Conservation (phyloP, 176 grass and related monocot genomes). For the Oryza meridionalis region DNA sequence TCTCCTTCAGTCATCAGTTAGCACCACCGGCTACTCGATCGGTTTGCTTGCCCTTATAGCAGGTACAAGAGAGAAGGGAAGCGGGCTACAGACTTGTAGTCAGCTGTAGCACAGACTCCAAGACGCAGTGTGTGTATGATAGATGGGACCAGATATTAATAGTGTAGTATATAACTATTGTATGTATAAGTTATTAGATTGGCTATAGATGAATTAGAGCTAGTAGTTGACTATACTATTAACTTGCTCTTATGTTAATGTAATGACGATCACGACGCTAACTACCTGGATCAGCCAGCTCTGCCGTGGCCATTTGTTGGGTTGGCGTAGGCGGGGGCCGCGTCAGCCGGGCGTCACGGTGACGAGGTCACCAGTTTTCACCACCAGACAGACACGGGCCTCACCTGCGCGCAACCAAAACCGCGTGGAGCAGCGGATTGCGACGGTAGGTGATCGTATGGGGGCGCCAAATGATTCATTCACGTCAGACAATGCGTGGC, state of each 20-base stretch:
- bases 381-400: no score
- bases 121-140: no score
- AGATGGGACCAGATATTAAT: no score
- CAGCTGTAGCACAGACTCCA: no score
- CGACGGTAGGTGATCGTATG: not conserved
- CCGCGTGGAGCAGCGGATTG: not conserved
- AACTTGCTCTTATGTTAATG: not conserved
- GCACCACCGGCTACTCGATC: not conserved
- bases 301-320: not conserved
- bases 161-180: no score
- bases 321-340: not conserved
- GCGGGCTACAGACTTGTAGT: no score
- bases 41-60: not conserved
- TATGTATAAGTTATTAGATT: no score
- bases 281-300: not conserved
- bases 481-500: not conserved
- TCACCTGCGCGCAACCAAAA: not conserved
- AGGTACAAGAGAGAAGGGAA: no score
- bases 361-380: not conserved
- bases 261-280: constrained; percentile 1
- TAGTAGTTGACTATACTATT: no score
- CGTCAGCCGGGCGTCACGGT: constrained; percentile 26
- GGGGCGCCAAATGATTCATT: not conserved
- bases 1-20: not conserved
- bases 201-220: no score